Percentiles rank a stretch among this genome's conserved stretches.
phyloP scores from a whole-genome alignment of 1,139 yeast species.

The Geotrichum siamense region DNA sequence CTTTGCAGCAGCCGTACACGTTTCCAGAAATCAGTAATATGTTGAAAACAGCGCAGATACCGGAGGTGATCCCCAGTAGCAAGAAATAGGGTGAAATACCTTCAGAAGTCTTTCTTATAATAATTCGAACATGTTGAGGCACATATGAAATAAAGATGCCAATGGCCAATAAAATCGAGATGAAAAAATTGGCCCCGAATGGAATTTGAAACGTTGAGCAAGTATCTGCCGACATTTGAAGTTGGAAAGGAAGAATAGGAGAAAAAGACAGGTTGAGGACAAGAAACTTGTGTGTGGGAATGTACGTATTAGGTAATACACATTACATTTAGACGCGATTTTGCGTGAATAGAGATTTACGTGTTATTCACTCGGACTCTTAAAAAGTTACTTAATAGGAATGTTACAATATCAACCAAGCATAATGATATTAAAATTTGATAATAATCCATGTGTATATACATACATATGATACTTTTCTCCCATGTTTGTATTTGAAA shows the following conservation, averaged over 20 bases:
- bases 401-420: too few relatives aligned
- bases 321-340: too few relatives aligned
- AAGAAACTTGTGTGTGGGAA: too few relatives aligned
- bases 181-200: conserved; percentile 36
- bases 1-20: conserved; percentile 34
- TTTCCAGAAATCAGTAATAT: conserved; percentile 50
- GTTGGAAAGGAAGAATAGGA: neutral
- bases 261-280: too few relatives aligned
- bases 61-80: conserved; percentile 65
- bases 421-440: too few relatives aligned
- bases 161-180: conserved; percentile 49
- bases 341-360: too few relatives aligned
- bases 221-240: neutral
- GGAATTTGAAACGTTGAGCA: conserved; percentile 14
- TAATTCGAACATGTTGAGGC: conserved; percentile 67
- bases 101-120: conserved; percentile 56
- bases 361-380: too few relatives aligned
- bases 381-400: too few relatives aligned
- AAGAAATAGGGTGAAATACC: conserved; percentile 73
- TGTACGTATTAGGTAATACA: too few relatives aligned
- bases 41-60: conserved; percentile 62
- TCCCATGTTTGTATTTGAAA: too few relatives aligned
- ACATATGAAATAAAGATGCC: conserved; percentile 70
- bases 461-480: too few relatives aligned
- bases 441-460: too few relatives aligned